Base-by-base conservation (phyloP, 345 rosid genomes). In the Durio zibethinus region DNA sequence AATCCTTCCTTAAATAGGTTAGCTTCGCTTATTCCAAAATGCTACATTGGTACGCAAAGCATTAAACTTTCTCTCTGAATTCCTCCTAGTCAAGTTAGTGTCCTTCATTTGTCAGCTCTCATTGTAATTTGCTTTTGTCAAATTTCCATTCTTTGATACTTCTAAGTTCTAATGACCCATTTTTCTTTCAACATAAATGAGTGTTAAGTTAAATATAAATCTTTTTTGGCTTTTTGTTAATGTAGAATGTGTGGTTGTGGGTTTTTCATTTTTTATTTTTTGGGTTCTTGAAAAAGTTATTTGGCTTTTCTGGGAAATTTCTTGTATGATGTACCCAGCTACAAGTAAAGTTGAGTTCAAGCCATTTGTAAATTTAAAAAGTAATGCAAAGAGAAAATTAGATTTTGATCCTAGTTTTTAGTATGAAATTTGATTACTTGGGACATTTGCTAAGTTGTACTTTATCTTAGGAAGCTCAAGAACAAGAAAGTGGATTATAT, bases 51-150 rank as follows among this genome's bases (percentile, higher is more conserved):
- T 54, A 36, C 10, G 56, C 42, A 60, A 27, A 43, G 14, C 43
- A 61, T 66, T 61, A 23, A 53, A 42, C 47, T 33, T 53, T 63
- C 50, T 29, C 69, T 4, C 76, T 82, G 76, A 84, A 82, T 82
- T 85, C 79, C 85, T 77, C 83, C 52, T 67, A 53, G 40, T 72
- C 80, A 80, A 88, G 85, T 85, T 40, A 74, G 83, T 73, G 59
- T 73, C 56, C 43, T 73, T 53, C 73, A 10, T 31, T 63, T 67
- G 31, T 67, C 68, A 52, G 40, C 82, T 56, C 54, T 76, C 57
- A 14, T 38, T 70, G 16, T 14, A 38, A 57, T 79, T 75, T 68
- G 53, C 25, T 64, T 65, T 64, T 60, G 16, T 33, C 21, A 23
- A 23, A 23, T 40, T 62, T 62, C 11, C 42, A 15, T 16, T 16